phyloP scores from a whole-genome alignment of 2,329 filamentous ascomycete species.

The Graphium sp. region DNA sequence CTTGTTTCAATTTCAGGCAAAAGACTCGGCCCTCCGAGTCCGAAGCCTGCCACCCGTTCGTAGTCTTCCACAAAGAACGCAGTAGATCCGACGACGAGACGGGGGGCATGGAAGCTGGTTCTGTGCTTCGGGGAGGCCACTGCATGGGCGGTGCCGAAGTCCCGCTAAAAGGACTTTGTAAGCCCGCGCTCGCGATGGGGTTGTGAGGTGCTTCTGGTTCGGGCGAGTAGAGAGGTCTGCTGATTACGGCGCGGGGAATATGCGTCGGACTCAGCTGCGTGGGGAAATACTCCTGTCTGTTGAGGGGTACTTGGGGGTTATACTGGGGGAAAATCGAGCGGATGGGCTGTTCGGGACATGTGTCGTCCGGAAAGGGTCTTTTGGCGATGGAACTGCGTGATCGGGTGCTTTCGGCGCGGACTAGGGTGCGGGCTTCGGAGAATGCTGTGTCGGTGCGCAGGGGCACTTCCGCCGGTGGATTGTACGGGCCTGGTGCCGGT shows the following conservation, averaged over 20 bases:
- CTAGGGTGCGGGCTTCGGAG: slow-evolving; percentile 30
- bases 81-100: slow-evolving; percentile 44
- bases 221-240: slow-evolving; percentile 42
- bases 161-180: neutral
- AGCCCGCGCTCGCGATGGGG: neutral
- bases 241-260: slow-evolving; percentile 48
- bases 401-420: slow-evolving; percentile 22
- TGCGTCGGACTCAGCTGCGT: slow-evolving; percentile 46
- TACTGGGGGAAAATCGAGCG: slow-evolving; percentile 65
- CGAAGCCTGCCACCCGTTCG: slow-evolving; percentile 52
- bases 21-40: slow-evolving; percentile 39
- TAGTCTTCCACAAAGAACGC: slow-evolving; percentile 49
- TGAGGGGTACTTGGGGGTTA: slow-evolving; percentile 47
- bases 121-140: slow-evolving; percentile 7
- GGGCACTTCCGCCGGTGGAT: slow-evolving; percentile 18
- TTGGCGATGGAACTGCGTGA: slow-evolving; percentile 42
- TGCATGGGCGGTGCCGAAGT: slow-evolving; percentile 4
- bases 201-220: slow-evolving; percentile 11
- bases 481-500: slow-evolving; percentile 3
- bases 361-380: slow-evolving; percentile 20
- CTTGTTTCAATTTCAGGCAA: slow-evolving; percentile 38
- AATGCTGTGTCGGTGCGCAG: slow-evolving; percentile 31
- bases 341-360: slow-evolving; percentile 21
- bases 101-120: slow-evolving; percentile 19
- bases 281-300: slow-evolving; percentile 55